Base-by-base conservation (phyloP, 2,329 filamentous ascomycete species). In the Purpureocillium takamizusanense region DNA sequence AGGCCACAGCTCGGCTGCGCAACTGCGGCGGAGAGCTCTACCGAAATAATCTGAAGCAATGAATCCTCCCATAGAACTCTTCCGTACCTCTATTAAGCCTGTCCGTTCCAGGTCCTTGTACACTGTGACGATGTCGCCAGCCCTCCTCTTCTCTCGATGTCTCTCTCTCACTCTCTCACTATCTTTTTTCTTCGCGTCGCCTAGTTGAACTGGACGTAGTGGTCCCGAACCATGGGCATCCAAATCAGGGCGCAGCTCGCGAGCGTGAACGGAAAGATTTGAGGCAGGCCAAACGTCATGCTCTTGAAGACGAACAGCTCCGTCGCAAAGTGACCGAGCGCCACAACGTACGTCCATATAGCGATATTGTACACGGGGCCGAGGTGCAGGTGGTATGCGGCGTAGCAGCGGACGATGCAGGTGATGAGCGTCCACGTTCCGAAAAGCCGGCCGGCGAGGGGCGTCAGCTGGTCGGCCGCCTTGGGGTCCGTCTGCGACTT, bases 381-480 rank as follows among this genome's bases (percentile, higher is more conserved):
- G 43, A 86, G 72, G 47, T 78, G 69, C 46, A 94, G 77, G 59
- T 94, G 72, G 65, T 94, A 94, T 27, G 86, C 85, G 4, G 86
- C 86, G 55, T 94, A 94, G 48, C 88, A 66, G 37, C 89, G 78
- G 33, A 94, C 73, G 36, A 94, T 66, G 42, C 79, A 76, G 6
- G 83, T 81, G 42, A 94, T 69, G 41, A 90, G 72, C 0, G 89
- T 94, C 81, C 88, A 95, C 23, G 86, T 92, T 38, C 84, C 88
- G 59, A 94, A 94, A 15, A 86, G 79, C 46, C 86, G 81, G 18
- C 81, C 81, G 10, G 80, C 81, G 23, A 95, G 76, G 5, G 83
- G 78, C 6, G 85, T 89, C 40, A 86, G 76, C 60, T 79, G 75
- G 52, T 78, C 74, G 41, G 62, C 53, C 33, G 62, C 69, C 51